Evolutionary conservation across 2,329 filamentous ascomycete species (phyloP).

Genomic region (Aspergillus fumigatus): DNA sequence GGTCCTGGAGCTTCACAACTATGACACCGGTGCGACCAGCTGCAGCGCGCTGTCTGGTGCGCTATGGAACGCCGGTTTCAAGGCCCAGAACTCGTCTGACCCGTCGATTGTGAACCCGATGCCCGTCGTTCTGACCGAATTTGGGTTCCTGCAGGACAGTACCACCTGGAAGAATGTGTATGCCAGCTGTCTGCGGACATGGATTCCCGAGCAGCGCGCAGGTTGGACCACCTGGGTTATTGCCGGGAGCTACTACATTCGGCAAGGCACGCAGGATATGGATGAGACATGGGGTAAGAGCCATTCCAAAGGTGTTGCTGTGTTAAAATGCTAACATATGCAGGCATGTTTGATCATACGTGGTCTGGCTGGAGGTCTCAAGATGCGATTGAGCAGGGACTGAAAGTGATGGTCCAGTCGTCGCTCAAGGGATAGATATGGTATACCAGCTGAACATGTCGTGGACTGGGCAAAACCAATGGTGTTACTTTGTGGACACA

Average conservation of each 20-base stretch:
- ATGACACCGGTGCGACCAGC: slow-evolving; percentile 36
- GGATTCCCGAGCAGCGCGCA: slow-evolving; percentile 46
- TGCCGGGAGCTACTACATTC: slow-evolving; percentile 55
- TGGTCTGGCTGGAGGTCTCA: slow-evolving; percentile 49
- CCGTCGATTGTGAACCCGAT: slow-evolving; percentile 30
- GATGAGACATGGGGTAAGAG: slow-evolving; percentile 51
- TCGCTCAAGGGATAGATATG: background rate
- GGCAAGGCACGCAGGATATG: slow-evolving; percentile 49
- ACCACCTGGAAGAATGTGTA: slow-evolving; percentile 48
- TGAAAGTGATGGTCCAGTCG: slow-evolving; percentile 6
- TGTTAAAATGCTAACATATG: background rate
- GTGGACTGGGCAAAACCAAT: too few relatives aligned
- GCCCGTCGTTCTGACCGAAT: slow-evolving; percentile 42
- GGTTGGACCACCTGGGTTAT: slow-evolving; percentile 60
- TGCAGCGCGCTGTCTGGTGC: slow-evolving; percentile 34
- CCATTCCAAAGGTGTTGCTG: background rate
- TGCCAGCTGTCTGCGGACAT: slow-evolving; percentile 49
- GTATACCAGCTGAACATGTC: too few relatives aligned
- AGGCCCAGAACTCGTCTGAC: slow-evolving; percentile 33
- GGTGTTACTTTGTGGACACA: background rate
- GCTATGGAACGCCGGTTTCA: slow-evolving; percentile 39
- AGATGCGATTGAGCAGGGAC: slow-evolving; percentile 13
- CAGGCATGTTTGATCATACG: slow-evolving; percentile 50
- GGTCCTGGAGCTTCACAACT: slow-evolving; percentile 48
- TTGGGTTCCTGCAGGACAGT: slow-evolving; percentile 48